phyloP scores from a whole-genome alignment of 768 basidiomycete species.

The Serendipita sp. region DNA sequence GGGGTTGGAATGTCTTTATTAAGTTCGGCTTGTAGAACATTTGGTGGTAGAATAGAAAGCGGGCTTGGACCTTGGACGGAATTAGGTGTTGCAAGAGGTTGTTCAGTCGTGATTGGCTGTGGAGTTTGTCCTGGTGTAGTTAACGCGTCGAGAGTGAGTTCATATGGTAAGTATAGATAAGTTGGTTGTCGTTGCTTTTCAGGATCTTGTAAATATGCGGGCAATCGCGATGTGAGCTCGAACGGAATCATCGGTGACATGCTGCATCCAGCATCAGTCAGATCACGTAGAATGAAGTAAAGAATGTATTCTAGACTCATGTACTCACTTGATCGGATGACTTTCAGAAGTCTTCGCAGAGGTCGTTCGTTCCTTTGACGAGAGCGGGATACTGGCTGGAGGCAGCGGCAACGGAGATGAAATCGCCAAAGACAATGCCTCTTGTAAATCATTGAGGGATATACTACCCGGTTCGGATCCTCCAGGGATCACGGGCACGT shows the following conservation, averaged over 20 bases:
- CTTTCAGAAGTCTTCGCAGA: slow-evolving; percentile 54
- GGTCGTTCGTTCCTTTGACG: slow-evolving; percentile 10
- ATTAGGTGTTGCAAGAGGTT: neutral
- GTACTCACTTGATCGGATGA: slow-evolving; percentile 62
- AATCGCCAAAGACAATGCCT: slow-evolving; percentile 39
- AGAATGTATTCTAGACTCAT: neutral
- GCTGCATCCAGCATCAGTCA: slow-evolving; percentile 18
- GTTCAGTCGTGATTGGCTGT: neutral
- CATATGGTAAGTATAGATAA: slow-evolving; percentile 2
- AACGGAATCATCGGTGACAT: slow-evolving; percentile 49
- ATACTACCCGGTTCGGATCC: neutral
- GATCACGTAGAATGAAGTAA: neutral
- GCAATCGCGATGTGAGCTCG: slow-evolving; percentile 35
- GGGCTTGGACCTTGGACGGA: neutral
- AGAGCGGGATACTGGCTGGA: slow-evolving; percentile 11
- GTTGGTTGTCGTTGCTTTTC: neutral
- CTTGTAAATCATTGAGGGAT: slow-evolving; percentile 20
- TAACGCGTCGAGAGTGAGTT: neutral
- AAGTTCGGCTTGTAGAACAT: neutral
- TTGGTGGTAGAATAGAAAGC: neutral
- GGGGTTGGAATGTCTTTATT: slow-evolving; percentile 9
- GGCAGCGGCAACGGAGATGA: slow-evolving; percentile 22
- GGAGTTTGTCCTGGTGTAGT: neutral
- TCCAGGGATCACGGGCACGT: neutral
- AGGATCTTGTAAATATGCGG: slow-evolving; percentile 4